A percentile compares a stretch with the other conserved stretches of the same genome.
phyloP scores from a whole-genome alignment of 1,284 basidiomycete genomes.

The Boletus sp. region DNA sequence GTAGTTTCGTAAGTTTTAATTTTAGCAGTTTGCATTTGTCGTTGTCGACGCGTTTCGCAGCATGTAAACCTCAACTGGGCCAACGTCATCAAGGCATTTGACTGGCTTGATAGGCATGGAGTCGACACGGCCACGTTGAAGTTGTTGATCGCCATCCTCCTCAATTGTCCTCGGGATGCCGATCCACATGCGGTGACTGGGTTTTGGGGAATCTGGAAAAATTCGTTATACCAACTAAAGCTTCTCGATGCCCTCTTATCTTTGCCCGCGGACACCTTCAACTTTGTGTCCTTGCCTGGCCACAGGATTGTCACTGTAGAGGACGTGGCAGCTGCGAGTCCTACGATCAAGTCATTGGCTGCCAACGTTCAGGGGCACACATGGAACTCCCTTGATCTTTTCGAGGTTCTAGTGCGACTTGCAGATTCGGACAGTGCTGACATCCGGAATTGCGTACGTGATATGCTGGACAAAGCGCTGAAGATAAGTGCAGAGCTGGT shows the following conservation, averaged over 20 bases:
- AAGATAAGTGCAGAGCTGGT: slow-evolving; percentile 93
- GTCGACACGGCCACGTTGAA: slow-evolving; percentile 82
- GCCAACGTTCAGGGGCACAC: slow-evolving; percentile 85
- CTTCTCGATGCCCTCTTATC: slow-evolving; percentile 86
- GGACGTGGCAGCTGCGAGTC: slow-evolving; percentile 76
- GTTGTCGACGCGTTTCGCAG: slow-evolving; percentile 35
- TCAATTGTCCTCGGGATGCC: slow-evolving; percentile 66
- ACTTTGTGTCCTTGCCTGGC: slow-evolving; percentile 81
- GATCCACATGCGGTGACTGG: slow-evolving; percentile 75
- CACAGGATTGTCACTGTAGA: slow-evolving; percentile 81
- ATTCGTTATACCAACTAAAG: slow-evolving; percentile 81
- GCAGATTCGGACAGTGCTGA: slow-evolving; percentile 70
- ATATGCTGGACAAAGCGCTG: slow-evolving; percentile 89
- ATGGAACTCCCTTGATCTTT: slow-evolving; percentile 93
- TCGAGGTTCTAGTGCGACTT: slow-evolving; percentile 81
- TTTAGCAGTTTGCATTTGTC: slow-evolving; percentile 12
- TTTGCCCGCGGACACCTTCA: slow-evolving; percentile 86
- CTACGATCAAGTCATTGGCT: slow-evolving; percentile 83
- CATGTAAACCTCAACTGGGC: slow-evolving; percentile 73
- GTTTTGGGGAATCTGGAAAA: slow-evolving; percentile 82
- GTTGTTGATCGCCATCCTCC: slow-evolving; percentile 73
- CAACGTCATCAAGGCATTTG: slow-evolving; percentile 73
- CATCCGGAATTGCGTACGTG: slow-evolving; percentile 71
- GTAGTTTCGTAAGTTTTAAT: slow-evolving; percentile 55
- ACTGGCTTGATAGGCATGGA: slow-evolving; percentile 70